Evolutionary conservation across 345 rosid species (phyloP).

Genomic region (Isatis tinctoria): DNA sequence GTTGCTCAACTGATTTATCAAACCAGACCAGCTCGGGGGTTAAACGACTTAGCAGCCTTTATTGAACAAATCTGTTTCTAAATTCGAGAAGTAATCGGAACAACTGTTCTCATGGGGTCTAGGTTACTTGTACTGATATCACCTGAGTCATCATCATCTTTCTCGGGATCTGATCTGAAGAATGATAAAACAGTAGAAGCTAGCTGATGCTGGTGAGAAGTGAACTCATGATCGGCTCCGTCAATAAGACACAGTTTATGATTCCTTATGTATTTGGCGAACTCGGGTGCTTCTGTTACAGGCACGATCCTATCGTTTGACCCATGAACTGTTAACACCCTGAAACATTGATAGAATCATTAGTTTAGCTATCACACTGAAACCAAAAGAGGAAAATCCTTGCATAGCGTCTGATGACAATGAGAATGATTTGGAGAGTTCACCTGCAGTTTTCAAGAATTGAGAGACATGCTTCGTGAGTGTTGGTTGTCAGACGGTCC

Average conservation of each 20-base stretch:
- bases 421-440: not conserved
- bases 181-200: constrained; percentile 48
- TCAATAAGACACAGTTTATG: constrained; percentile 57
- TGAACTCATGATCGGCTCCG: constrained; percentile 89
- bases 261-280: constrained; percentile 54
- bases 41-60: not conserved
- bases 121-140: not conserved
- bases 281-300: constrained; percentile 59
- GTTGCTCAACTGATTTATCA: not conserved
- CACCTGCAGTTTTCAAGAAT: constrained; percentile 64
- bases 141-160: not conserved
- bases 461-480: constrained; percentile 47
- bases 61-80: constrained; percentile 7
- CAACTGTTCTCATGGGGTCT: not conserved
- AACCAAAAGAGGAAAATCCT: not conserved
- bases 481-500: constrained; percentile 68
- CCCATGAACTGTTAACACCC: constrained; percentile 87
- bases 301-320: constrained; percentile 58
- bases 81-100: constrained; percentile 18
- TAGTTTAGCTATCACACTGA: not conserved
- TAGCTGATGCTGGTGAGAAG: constrained; percentile 62
- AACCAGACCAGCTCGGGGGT: not conserved
- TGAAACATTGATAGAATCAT: constrained; percentile 15
- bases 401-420: not conserved
- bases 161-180: constrained; percentile 24